phyloP scores from a whole-genome alignment of 2,329 filamentous ascomycete species.

The Sclerotinia minor region DNA sequence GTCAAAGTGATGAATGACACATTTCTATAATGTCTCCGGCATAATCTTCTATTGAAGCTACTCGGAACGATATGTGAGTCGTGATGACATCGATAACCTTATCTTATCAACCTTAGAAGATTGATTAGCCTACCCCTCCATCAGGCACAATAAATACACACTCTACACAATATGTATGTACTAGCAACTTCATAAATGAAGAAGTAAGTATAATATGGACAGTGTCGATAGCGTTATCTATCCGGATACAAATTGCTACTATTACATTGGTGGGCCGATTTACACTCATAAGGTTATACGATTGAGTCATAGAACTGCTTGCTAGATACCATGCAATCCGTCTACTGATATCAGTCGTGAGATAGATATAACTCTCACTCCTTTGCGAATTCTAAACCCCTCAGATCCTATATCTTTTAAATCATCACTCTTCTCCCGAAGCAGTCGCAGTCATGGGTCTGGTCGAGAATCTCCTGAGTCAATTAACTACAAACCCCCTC shows the following conservation, averaged over 20 bases:
- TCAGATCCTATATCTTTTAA: background rate
- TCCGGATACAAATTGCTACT: background rate
- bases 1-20: background rate
- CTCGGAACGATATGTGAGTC: background rate
- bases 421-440: background rate
- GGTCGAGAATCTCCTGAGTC: slow-evolving; percentile 22
- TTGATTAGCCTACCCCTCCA: background rate
- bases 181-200: background rate
- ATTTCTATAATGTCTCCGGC: background rate
- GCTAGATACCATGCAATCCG: background rate
- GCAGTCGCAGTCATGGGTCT: slow-evolving; percentile 22
- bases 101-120: background rate
- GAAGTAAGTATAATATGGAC: background rate
- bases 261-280: background rate
- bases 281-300: background rate
- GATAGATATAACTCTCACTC: background rate
- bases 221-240: background rate
- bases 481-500: slow-evolving; percentile 24
- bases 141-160: background rate
- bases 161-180: too few species aligned
- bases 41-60: too few species aligned
- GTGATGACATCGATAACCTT: background rate
- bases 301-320: slow-evolving; percentile 4
- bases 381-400: background rate
- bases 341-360: background rate